A percentile compares a stretch with the other conserved stretches of the same genome.
These are phyloP conservation scores for Thermomucor indicae-seudaticae DNA, from an alignment of 371 early-diverging fungal genomes.

Conservation along the genomic window DNA sequence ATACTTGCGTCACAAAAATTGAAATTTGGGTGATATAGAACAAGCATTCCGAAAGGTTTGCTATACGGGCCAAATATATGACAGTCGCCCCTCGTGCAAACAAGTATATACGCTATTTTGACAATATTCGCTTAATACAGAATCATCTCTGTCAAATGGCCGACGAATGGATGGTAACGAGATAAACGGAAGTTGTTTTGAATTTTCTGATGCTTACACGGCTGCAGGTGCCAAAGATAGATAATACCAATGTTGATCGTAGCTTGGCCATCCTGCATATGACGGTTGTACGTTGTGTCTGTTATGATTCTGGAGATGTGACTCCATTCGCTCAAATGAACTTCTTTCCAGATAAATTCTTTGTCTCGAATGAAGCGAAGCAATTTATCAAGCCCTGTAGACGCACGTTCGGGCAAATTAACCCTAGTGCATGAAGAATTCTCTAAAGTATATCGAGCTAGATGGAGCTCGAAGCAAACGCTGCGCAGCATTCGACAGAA, in stretches of 20 bases:
- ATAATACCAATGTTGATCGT: slow-evolving; percentile 38
- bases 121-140: slow-evolving; percentile 36
- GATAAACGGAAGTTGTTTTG: neutral
- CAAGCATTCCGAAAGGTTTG: slow-evolving; percentile 37
- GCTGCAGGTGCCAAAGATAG: slow-evolving; percentile 27
- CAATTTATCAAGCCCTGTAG: neutral
- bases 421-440: slow-evolving; percentile 9
- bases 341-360: slow-evolving; percentile 8
- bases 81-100: slow-evolving; percentile 32
- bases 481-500: slow-evolving; percentile 12
- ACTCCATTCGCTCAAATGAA: too few relatives aligned
- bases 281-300: slow-evolving; percentile 17
- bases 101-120: slow-evolving; percentile 35
- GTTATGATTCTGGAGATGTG: neutral
- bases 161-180: slow-evolving; percentile 21
- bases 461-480: slow-evolving; percentile 21
- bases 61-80: slow-evolving; percentile 44
- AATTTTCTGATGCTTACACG: neutral
- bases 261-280: slow-evolving; percentile 32
- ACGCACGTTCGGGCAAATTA: neutral
- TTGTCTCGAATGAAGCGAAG: slow-evolving; percentile 8
- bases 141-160: slow-evolving; percentile 27
- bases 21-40: neutral
- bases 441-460: slow-evolving; percentile 8
- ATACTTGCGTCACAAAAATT: neutral